Evolutionary conservation across 1,284 basidiomycete species (phyloP).

Genomic region (Phylloboletellus chloephorus): DNA sequence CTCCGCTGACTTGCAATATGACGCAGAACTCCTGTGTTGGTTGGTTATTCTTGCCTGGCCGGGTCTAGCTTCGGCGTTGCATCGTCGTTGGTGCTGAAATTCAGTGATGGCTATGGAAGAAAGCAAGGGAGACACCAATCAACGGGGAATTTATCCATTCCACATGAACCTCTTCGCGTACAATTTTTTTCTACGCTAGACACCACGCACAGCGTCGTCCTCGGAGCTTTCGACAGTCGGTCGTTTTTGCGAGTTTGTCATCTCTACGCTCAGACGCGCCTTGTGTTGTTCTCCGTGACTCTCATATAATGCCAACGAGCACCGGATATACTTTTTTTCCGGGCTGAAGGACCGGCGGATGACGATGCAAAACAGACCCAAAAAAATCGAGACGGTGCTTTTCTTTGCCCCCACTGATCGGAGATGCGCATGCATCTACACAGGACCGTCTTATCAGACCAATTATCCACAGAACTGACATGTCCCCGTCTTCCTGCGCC

Average conservation of each 20-base stretch:
- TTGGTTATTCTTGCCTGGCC: neutral
- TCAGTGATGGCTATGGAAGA: constrained; percentile 28
- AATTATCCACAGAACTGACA: constrained; percentile 6
- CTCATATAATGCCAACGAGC: constrained; percentile 1
- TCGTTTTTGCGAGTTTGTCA: constrained; percentile 7
- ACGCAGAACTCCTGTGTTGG: neutral
- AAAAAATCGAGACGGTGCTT: neutral
- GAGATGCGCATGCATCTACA: constrained; percentile 7
- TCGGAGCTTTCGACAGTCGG: constrained; percentile 24
- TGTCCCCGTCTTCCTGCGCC: constrained; percentile 2
- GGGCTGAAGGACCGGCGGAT: neutral
- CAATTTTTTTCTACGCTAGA: constrained; percentile 4
- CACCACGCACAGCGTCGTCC: constrained; percentile 12
- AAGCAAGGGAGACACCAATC: constrained; percentile 12
- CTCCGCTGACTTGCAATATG: constrained; percentile 1
- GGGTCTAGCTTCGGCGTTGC: constrained; percentile 2
- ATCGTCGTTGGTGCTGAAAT: constrained; percentile 18
- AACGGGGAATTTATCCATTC: constrained; percentile 9
- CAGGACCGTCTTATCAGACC: constrained; percentile 11
- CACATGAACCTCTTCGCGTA: neutral
- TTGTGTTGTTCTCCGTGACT: neutral
- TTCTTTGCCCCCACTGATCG: constrained; percentile 4
- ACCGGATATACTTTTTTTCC: neutral
- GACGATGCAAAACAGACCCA: neutral
- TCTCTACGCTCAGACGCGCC: neutral